phyloP scores from a whole-genome alignment of 306 rosid genomes.

The Quercus parvula region DNA sequence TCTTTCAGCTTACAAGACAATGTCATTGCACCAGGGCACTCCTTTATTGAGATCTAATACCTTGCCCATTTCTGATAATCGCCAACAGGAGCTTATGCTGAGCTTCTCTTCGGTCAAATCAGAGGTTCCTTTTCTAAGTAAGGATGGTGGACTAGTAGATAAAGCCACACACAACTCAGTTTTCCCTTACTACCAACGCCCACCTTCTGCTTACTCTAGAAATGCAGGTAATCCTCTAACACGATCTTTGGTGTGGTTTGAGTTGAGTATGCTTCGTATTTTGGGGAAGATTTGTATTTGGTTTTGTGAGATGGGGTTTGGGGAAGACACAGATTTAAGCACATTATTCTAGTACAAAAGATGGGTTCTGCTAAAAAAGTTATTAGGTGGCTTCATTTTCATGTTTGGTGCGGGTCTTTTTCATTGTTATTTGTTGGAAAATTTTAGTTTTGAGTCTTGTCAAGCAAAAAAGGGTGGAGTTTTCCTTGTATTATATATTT shows the following conservation, averaged over 20 bases:
- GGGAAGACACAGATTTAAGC: neutral
- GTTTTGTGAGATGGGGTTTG: conserved; percentile 1
- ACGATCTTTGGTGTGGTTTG: neutral
- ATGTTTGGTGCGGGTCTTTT: conserved; percentile 11
- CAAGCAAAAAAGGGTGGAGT: neutral
- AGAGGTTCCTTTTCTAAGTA: conserved; percentile 20
- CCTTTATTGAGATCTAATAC: conserved; percentile 43
- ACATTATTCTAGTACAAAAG: conserved; percentile 9
- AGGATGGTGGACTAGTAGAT: conserved; percentile 16
- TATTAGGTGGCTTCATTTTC: neutral
- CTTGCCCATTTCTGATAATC: conserved; percentile 9
- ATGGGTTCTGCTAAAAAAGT: conserved; percentile 1
- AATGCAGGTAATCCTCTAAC: conserved; percentile 26
- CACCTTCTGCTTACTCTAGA: conserved; percentile 20
- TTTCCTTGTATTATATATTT: neutral
- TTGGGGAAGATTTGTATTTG: neutral
- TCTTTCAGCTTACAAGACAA: conserved; percentile 24
- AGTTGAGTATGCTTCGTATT: neutral
- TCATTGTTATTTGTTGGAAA: conserved; percentile 17
- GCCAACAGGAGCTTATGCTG: conserved; percentile 47
- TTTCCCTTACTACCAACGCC: conserved; percentile 29
- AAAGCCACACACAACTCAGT: conserved; percentile 15
- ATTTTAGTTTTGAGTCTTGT: conserved; percentile 21
- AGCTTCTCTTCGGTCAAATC: conserved; percentile 47
- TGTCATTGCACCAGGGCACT: conserved; percentile 34